phyloP scores from a whole-genome alignment of 2,329 filamentous ascomycete species.

The Macrophomina pseudophaseolina region DNA sequence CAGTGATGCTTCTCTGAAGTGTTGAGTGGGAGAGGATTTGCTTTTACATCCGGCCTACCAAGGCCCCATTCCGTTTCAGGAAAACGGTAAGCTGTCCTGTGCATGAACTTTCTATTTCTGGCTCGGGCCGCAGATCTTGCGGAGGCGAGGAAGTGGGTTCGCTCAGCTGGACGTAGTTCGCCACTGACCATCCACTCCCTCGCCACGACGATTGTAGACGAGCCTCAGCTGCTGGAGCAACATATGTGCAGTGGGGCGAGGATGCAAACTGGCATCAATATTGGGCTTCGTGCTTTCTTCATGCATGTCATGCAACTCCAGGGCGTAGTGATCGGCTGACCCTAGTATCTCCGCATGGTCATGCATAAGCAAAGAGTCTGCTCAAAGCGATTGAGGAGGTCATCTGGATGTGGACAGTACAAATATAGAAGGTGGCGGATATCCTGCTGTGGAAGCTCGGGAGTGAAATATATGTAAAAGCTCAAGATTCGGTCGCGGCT shows the following conservation, averaged over 20 bases:
- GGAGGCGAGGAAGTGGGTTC: not conserved
- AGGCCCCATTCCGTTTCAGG: not conserved
- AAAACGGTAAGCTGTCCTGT: not conserved
- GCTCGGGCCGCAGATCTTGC: conserved; percentile 1
- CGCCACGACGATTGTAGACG: not conserved
- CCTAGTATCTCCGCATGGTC: not conserved
- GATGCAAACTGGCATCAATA: not conserved
- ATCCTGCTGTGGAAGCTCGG: not conserved
- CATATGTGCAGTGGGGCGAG: not conserved
- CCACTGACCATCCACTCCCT: not conserved
- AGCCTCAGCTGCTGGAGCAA: not conserved
- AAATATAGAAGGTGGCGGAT: not conserved
- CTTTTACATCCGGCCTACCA: not conserved
- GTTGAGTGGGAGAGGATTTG: not conserved
- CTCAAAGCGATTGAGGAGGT: not conserved
- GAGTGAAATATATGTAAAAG: not conserved
- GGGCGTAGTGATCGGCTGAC: not conserved
- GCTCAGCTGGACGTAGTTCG: not conserved
- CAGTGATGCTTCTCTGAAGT: not conserved
- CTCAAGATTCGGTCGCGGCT: conserved; percentile 3
- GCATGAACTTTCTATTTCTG: not conserved
- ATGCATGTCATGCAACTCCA: not conserved
- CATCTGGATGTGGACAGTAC: not conserved
- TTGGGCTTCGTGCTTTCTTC: not conserved
- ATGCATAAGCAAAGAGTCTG: not conserved